These are phyloP conservation scores for Caryopteris hybrid DNA, from an alignment of 305 asterid species.

Conservation along the genomic window DNA sequence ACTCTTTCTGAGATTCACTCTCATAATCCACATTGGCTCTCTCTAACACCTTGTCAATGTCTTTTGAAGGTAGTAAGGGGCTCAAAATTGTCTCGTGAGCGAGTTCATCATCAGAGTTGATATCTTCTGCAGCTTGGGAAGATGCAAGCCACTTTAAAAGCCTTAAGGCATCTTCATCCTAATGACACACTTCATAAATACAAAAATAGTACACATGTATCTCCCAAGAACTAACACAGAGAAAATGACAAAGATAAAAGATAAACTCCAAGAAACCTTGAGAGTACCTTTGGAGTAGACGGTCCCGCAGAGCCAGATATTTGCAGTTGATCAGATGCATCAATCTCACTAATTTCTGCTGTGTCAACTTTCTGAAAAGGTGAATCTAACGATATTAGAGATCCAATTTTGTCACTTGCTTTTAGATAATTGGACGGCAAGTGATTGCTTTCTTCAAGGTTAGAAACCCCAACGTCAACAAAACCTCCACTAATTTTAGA, in stretches of 20 bases:
- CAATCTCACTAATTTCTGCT: slow-evolving; percentile 33
- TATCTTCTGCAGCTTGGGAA: slow-evolving; percentile 96
- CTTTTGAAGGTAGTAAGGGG: slow-evolving; percentile 73
- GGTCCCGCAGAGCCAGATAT: slow-evolving; percentile 29
- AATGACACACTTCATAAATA: slow-evolving; percentile 20
- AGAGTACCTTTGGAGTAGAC: slow-evolving; percentile 56
- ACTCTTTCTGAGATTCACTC: slow-evolving; percentile 94
- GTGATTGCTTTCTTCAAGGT: slow-evolving; percentile 32
- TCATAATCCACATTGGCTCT: slow-evolving; percentile 78
- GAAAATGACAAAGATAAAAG: background rate
- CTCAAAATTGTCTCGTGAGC: slow-evolving; percentile 70
- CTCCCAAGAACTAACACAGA: slow-evolving; percentile 5
- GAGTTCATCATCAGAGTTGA: slow-evolving; percentile 98
- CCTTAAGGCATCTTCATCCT: slow-evolving; percentile 87
- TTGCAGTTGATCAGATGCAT: slow-evolving; percentile 37
- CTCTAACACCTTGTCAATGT: slow-evolving; percentile 65
- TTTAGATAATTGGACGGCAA: slow-evolving; percentile 32
- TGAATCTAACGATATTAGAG: slow-evolving; percentile 31
- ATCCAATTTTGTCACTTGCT: slow-evolving; percentile 31
- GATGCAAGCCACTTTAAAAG: slow-evolving; percentile 98
- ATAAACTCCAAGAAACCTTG: background rate
- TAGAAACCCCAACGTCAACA: slow-evolving; percentile 29
- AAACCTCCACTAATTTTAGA: slow-evolving; percentile 32
- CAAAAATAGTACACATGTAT: background rate
- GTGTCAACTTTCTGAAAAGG: slow-evolving; percentile 35